A percentile compares a stretch with the other conserved stretches of the same genome.
Conservation (phyloP, 2,329 filamentous ascomycete species). For the Exutisphaerella laricina region DNA sequence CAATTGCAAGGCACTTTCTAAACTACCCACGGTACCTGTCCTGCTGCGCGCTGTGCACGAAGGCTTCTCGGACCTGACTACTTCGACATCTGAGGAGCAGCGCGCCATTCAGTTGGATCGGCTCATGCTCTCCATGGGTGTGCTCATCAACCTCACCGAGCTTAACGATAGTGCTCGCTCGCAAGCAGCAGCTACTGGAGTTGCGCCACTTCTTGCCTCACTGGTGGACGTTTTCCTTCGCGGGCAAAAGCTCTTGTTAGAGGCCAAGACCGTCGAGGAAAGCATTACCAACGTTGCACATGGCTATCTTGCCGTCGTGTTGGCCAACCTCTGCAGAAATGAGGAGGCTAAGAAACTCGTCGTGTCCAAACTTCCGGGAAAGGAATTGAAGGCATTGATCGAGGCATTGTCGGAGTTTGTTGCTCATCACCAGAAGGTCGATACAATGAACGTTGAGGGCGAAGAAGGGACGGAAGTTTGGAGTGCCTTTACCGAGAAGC, state of each 20-base stretch:
- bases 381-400: constrained; percentile 48
- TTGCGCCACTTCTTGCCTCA: constrained; percentile 16
- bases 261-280: constrained; percentile 65
- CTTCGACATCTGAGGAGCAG: constrained; percentile 41
- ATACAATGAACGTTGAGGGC: constrained; percentile 45
- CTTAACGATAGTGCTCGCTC: constrained; percentile 57
- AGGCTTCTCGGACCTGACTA: constrained; percentile 24
- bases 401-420: constrained; percentile 59
- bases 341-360: constrained; percentile 35
- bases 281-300: constrained; percentile 75
- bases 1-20: constrained; percentile 64
- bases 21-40: constrained; percentile 41
- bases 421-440: constrained; percentile 54
- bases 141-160: constrained; percentile 83
- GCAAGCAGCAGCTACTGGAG: constrained; percentile 10
- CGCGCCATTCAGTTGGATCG: constrained; percentile 57
- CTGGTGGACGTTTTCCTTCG: constrained; percentile 27
- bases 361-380: constrained; percentile 38
- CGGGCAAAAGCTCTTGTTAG: constrained; percentile 26
- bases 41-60: constrained; percentile 28
- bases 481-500: constrained; percentile 48
- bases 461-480: constrained; percentile 44
- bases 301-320: constrained; percentile 77
- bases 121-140: constrained; percentile 70
- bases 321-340: constrained; percentile 72